These are phyloP conservation scores for Russula abietina DNA, from an alignment of 768 basidiomycete species.

Conservation along the genomic window DNA sequence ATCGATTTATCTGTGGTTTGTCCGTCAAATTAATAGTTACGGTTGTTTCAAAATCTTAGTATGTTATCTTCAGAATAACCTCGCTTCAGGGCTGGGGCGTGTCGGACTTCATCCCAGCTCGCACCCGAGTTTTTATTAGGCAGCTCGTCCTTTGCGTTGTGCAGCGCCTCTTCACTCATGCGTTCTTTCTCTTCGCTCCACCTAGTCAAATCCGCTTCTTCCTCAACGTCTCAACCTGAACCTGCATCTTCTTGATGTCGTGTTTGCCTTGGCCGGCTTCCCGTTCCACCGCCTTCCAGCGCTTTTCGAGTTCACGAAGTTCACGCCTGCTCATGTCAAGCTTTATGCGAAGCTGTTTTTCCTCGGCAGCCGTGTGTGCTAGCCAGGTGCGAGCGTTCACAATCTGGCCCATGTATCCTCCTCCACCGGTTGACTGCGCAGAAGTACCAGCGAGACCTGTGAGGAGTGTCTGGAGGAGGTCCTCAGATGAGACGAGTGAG, in stretches of 20 bases:
- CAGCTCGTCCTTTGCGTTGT: constrained; percentile 46
- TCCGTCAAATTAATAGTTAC: constrained; percentile 25
- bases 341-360: constrained; percentile 73
- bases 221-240: constrained; percentile 51
- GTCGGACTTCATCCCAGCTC: no score
- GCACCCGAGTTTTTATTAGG: no score
- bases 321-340: constrained; percentile 76
- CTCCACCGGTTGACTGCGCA: constrained; percentile 67
- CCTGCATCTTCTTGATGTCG: constrained; percentile 54
- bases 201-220: constrained; percentile 51
- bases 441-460: constrained; percentile 76
- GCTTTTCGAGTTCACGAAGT: constrained; percentile 63
- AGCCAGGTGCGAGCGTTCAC: constrained; percentile 73
- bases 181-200: constrained; percentile 77
- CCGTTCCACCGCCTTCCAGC: constrained; percentile 77
- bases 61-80: constrained; percentile 46
- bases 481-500: constrained; percentile 72
- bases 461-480: constrained; percentile 89
- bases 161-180: constrained; percentile 45
- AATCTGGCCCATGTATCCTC: constrained; percentile 89
- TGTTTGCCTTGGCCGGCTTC: constrained; percentile 75
- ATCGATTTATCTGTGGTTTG: constrained; percentile 64
- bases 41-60: constrained; percentile 1
- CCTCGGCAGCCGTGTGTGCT: constrained; percentile 74
- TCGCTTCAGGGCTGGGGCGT: constrained; percentile 68